These are phyloP conservation scores for Alopecurus myosuroides DNA, from an alignment of 176 grass and related monocot genomes.

Conservation along the genomic window DNA sequence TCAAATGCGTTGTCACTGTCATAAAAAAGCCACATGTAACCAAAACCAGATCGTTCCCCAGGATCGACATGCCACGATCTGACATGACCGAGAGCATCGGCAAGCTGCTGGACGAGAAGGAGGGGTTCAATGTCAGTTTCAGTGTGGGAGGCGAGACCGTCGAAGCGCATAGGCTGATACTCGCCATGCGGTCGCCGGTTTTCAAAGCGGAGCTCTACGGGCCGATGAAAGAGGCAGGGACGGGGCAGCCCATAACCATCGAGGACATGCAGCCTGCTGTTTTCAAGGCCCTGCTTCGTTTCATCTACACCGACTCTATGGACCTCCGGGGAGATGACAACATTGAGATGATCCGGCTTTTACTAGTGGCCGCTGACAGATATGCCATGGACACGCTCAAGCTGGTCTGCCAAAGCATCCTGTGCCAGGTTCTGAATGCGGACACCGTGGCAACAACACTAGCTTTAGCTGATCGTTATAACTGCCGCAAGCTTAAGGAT, in stretches of 20 bases:
- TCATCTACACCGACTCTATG: neutral
- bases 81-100: neutral
- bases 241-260: neutral
- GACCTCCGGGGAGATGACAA: neutral
- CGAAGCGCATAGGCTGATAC: neutral
- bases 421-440: neutral
- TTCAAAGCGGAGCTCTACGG: neutral
- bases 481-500: neutral
- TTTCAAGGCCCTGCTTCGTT: neutral
- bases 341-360: neutral
- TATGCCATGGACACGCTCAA: neutral
- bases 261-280: neutral
- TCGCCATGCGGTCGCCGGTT: neutral
- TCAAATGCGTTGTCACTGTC: neutral
- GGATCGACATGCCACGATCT: neutral
- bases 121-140: neutral
- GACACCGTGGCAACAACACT: neutral
- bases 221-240: neutral
- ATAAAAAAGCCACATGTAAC: neutral
- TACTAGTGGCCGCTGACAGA: neutral
- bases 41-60: neutral
- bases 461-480: neutral
- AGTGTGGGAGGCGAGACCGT: neutral
- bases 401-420: neutral
- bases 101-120: neutral